These are phyloP conservation scores for Aegilops umbellulata DNA, from an alignment of 176 grass and related monocot genomes.

Conservation along the genomic window DNA sequence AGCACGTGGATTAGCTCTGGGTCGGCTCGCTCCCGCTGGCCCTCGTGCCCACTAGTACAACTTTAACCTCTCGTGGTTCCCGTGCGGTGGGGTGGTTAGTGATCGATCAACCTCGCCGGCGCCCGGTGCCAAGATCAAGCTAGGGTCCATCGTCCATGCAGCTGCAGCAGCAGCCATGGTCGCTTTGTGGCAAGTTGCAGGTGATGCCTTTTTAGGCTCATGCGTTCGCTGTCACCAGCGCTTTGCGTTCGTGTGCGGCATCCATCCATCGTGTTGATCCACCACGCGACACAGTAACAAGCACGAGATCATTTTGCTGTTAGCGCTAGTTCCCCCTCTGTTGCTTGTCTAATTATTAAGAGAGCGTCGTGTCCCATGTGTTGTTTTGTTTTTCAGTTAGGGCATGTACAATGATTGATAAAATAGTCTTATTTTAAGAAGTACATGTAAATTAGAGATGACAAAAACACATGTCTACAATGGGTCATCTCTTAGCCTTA, in stretches of 20 bases:
- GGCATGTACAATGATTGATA: no score
- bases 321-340: background rate
- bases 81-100: background rate
- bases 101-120: background rate
- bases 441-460: no score
- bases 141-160: background rate
- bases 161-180: background rate
- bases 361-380: background rate
- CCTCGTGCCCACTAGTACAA: background rate
- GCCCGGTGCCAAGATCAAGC: background rate
- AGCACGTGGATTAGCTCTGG: constrained; percentile 17
- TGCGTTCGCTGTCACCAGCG: background rate
- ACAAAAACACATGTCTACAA: no score
- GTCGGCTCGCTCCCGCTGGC: background rate
- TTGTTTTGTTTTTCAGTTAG: background rate
- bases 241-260: background rate
- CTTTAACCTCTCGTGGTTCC: constrained; percentile 26
- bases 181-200: constrained; percentile 10
- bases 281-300: background rate
- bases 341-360: background rate
- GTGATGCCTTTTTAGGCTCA: background rate
- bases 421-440: no score
- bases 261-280: background rate
- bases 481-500: no score
- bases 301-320: background rate